Base-by-base conservation (phyloP, 805 yeast species). In the Zygoascus bituminiphila region DNA sequence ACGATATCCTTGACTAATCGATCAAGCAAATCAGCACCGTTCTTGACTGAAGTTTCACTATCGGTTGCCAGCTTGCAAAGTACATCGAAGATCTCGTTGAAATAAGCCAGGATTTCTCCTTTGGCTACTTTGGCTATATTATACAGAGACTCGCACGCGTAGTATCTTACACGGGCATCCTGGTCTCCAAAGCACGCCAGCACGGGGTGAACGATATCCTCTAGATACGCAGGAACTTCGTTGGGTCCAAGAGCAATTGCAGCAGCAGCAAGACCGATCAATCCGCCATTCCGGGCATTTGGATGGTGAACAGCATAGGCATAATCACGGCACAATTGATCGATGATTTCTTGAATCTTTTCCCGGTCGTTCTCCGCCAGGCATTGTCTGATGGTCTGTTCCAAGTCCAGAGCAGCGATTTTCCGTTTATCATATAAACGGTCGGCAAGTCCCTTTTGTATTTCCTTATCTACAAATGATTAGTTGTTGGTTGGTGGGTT, bases 41-140 rank as follows among this genome's bases (percentile, higher is more conserved):
- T 91, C 59, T 89, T 85, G 25, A 93, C 97, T 33, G 94, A 82
- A 39, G 84, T 79, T 57, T 93, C 98, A 1, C 88, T 77, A 60
- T 91, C 98, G 0, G 96, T 88, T 20, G 91, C 88, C 48, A 89
- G 75, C 51, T 84, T 82, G 62, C 96, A 89, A 47, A 93, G 72
- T 17, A 89, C 93, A 62, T 93, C 98, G 62, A 93, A 93, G 1
- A 88, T 83, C 66, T 93, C 98, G 66, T 91, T 93, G 72, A 93
- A 93, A 63, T 87, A 89, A 10, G 84, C 71, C 52, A 93, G 70
- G 20, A 93, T 86, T 65, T 93, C 98, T 24, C 98, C 98, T 56
- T 95, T 81, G 2, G 98, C 95, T 19, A 93, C 94, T 61, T 93
- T 93, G 42, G 98, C 95, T 42, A 93, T 89, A 66, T 93, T 93